phyloP scores from a whole-genome alignment of 129 eudicot species.

The Glebionis coronaria region DNA sequence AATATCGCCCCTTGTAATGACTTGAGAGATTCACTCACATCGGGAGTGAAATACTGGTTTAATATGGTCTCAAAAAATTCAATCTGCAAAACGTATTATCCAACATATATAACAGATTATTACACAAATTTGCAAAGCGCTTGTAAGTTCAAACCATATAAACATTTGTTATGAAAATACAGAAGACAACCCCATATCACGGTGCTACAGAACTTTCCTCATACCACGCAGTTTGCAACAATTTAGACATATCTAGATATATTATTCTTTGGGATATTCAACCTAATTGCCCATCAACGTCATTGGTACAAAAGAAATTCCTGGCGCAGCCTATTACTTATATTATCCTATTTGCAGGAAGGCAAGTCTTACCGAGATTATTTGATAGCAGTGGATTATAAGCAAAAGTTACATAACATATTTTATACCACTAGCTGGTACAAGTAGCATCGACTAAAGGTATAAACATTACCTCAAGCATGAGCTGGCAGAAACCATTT shows the following conservation, averaged over 20 bases:
- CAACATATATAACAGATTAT: background rate
- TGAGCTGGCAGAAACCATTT: constrained; percentile 94
- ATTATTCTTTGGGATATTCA: background rate
- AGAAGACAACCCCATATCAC: background rate
- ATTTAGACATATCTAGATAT: background rate
- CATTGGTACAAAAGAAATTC: too few relatives aligned
- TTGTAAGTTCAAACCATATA: too few relatives aligned
- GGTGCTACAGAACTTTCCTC: background rate
- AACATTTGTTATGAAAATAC: background rate
- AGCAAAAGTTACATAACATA: background rate
- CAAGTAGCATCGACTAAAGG: constrained; percentile 15
- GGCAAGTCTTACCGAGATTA: background rate
- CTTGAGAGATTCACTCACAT: constrained; percentile 79
- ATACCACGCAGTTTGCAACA: background rate
- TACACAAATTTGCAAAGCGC: too few relatives aligned
- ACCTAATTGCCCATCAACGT: too few relatives aligned
- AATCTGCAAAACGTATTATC: constrained; percentile 49
- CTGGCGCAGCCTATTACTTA: background rate
- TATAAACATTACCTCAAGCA: constrained; percentile 81
- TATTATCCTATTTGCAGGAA: constrained; percentile 2
- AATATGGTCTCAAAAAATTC: constrained; percentile 93
- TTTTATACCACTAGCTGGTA: background rate
- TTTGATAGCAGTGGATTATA: background rate
- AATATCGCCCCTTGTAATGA: constrained; percentile 83
- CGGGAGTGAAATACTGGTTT: constrained; percentile 71